Evolutionary conservation across 1,139 yeast species (phyloP).

Genomic region (Hyphopichia pseudoburtonii): DNA sequence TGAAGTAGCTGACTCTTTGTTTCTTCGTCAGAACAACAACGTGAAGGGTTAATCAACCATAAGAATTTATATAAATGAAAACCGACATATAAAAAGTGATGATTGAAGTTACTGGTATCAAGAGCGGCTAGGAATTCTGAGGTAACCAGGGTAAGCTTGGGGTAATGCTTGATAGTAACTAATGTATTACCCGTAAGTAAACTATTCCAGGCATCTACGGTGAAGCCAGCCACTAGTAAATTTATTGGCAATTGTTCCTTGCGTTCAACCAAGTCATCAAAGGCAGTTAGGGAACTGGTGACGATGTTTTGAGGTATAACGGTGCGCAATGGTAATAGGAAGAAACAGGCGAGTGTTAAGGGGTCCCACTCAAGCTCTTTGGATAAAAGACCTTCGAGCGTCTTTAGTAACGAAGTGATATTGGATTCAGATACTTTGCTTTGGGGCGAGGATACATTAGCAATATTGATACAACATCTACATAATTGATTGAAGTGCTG

Average conservation of each 20-base stretch:
- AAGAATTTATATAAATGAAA: constrained; percentile 15
- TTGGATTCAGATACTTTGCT: constrained; percentile 14
- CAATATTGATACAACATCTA: constrained; percentile 19
- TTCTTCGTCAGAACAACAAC: constrained; percentile 7
- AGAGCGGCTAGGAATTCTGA: constrained; percentile 10
- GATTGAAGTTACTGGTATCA: constrained; percentile 14
- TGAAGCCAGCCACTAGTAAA: constrained; percentile 17
- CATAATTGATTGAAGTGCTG: constrained; percentile 13
- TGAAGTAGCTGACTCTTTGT: constrained; percentile 13
- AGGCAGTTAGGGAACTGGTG: constrained; percentile 10
- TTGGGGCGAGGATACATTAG: constrained; percentile 13
- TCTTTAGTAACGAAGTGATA: constrained; percentile 11
- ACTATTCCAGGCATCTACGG: constrained; percentile 19
- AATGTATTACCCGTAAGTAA: constrained; percentile 13
- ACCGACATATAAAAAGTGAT: constrained; percentile 17
- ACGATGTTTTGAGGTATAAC: constrained; percentile 10
- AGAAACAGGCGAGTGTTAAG: constrained; percentile 16
- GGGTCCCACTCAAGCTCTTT: constrained; percentile 15
- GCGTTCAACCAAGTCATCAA: constrained; percentile 11
- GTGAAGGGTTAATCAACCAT: constrained; percentile 14
- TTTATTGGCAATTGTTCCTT: constrained; percentile 10
- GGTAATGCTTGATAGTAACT: constrained; percentile 9
- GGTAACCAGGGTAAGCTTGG: constrained; percentile 2
- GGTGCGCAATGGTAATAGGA: constrained; percentile 17
- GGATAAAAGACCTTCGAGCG: constrained; percentile 9